These are phyloP conservation scores for Tubosaeta sp. DNA, from an alignment of 768 basidiomycete species.

Conservation along the genomic window DNA sequence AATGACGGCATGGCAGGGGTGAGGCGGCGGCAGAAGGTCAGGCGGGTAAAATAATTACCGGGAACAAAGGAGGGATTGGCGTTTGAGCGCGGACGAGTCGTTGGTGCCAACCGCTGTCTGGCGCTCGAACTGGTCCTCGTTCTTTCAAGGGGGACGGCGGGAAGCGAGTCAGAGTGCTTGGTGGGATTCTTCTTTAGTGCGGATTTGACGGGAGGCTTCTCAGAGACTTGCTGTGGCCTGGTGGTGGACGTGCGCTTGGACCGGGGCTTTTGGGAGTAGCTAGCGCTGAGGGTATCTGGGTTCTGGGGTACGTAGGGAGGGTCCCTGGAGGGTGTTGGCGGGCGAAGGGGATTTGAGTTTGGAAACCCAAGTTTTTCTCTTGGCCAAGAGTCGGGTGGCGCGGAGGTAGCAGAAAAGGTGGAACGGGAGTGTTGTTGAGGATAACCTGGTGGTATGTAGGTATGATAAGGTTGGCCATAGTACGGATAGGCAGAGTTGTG, in stretches of 20 bases:
- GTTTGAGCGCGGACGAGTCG: constrained; percentile 32
- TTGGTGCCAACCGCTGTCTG: constrained; percentile 28
- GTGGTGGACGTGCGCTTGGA: constrained; percentile 34
- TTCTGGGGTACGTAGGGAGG: constrained; percentile 25
- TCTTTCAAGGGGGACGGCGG: constrained; percentile 30
- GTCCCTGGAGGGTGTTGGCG: constrained; percentile 14
- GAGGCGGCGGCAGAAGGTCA: constrained; percentile 20
- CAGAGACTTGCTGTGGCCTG: constrained; percentile 20
- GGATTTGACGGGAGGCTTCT: constrained; percentile 46
- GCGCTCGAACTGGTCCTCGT: constrained; percentile 41
- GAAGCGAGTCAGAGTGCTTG: constrained; percentile 23
- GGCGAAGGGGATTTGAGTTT: constrained; percentile 18
- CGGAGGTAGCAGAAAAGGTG: constrained; percentile 14
- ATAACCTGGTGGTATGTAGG: constrained; percentile 31
- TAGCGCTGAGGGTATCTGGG: constrained; percentile 15
- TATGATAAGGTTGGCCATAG: constrained; percentile 43
- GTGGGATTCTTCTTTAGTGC: constrained; percentile 49
- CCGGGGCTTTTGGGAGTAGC: constrained; percentile 27
- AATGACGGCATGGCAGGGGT: constrained; percentile 20
- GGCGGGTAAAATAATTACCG: constrained; percentile 15
- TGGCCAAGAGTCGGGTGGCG: constrained; percentile 30
- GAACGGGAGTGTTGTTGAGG: constrained; percentile 18
- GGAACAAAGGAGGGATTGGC: constrained; percentile 34
- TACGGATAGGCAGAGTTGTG: constrained; percentile 44
- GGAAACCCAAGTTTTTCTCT: constrained; percentile 33